These are phyloP conservation scores for Kregervanrija fluxuum DNA, from an alignment of 805 yeast species.

Conservation along the genomic window DNA sequence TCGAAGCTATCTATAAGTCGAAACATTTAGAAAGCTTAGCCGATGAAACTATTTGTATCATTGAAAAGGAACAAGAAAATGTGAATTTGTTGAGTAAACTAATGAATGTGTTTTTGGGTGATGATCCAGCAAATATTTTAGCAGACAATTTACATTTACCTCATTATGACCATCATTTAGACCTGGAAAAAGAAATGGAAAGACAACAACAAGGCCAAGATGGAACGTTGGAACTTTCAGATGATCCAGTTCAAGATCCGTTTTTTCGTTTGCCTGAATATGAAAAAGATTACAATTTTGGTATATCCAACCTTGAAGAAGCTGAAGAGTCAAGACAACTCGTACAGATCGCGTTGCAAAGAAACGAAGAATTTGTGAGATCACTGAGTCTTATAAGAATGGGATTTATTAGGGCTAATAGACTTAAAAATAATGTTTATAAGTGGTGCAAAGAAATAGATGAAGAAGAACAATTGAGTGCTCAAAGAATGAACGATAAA, in stretches of 20 bases:
- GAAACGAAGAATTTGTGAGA: conserved; percentile 79
- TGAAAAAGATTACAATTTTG: conserved; percentile 41
- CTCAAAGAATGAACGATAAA: no score
- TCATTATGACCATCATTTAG: conserved; percentile 59
- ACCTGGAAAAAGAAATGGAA: conserved; percentile 20
- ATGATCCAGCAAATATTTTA: conserved; percentile 62
- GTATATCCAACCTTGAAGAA: conserved; percentile 39
- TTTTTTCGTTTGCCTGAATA: conserved; percentile 60
- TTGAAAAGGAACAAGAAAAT: conserved; percentile 74
- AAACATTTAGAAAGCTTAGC: conserved; percentile 55
- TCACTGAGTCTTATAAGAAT: conserved; percentile 66
- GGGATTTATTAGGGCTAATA: conserved; percentile 72
- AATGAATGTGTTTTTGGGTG: conserved; percentile 78
- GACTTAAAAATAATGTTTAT: conserved; percentile 60
- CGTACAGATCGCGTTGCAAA: conserved; percentile 72
- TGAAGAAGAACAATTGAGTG: conserved; percentile 33
- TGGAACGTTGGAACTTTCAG: conserved; percentile 13
- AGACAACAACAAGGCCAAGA: conserved; percentile 15
- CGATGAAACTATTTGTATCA: conserved; percentile 62
- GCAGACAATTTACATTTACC: conserved; percentile 63
- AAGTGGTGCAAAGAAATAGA: conserved; percentile 86
- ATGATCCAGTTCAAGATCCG: conserved; percentile 36
- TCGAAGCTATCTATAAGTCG: conserved; percentile 58
- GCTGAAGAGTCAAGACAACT: conserved; percentile 68
- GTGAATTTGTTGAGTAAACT: conserved; percentile 66